Conservation (phyloP, 805 yeast genomes). For the Maudiozyma turicensis region DNA sequence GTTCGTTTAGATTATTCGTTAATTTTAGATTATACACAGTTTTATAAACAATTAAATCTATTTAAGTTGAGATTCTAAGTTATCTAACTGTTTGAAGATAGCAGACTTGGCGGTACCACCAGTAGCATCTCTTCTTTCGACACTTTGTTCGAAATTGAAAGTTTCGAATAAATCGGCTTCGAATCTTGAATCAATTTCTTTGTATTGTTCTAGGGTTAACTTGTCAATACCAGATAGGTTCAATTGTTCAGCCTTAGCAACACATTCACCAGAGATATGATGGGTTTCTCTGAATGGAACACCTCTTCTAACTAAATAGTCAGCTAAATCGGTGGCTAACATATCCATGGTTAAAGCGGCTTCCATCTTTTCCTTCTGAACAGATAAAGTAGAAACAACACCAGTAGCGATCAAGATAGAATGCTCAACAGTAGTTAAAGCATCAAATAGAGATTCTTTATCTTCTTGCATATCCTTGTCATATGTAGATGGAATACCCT, state of each 20-base stretch:
- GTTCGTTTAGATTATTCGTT: neutral
- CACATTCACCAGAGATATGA: slow-evolving; percentile 97
- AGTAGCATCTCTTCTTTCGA: slow-evolving; percentile 90
- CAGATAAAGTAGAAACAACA: slow-evolving; percentile 76
- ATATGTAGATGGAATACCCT: slow-evolving; percentile 96
- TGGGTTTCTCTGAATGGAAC: slow-evolving; percentile 99
- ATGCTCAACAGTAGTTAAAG: slow-evolving; percentile 82
- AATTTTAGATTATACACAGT: neutral
- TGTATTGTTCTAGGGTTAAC: slow-evolving; percentile 65
- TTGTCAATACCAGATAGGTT: slow-evolving; percentile 78
- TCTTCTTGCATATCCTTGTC: slow-evolving; percentile 99
- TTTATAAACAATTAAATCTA: neutral
- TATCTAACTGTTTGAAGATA: slow-evolving; percentile 59
- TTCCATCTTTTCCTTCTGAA: slow-evolving; percentile 68
- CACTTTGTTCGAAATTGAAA: slow-evolving; percentile 89
- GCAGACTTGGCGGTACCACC: slow-evolving; percentile 97
- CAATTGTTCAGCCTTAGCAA: slow-evolving; percentile 74
- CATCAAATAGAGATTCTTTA: slow-evolving; percentile 95
- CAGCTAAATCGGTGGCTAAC: slow-evolving; percentile 98
- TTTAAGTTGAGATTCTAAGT: slow-evolving; percentile 24
- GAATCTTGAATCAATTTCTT: slow-evolving; percentile 72
- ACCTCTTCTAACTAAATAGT: slow-evolving; percentile 92
- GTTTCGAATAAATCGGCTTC: slow-evolving; percentile 69
- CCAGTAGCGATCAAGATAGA: slow-evolving; percentile 93
- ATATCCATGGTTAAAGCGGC: slow-evolving; percentile 94